Percentiles rank a stretch among this genome's conserved stretches.
Evolutionary conservation across 352 stramenopile genomes (phyloP).

Genomic region (Pythium angustatum): DNA sequence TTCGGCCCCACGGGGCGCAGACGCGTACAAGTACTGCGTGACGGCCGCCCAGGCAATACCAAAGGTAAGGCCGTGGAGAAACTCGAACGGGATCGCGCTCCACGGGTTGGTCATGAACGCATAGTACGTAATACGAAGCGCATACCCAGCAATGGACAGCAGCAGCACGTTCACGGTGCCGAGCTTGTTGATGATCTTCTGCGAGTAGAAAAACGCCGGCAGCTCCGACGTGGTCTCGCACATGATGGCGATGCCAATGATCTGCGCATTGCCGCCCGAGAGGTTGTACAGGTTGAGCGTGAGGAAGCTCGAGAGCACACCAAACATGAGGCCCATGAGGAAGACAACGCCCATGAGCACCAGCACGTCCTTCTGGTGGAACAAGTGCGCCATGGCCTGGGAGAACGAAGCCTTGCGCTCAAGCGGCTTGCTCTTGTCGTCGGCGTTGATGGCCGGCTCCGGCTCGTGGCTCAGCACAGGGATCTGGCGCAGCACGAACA

Average conservation of each 20-base stretch:
- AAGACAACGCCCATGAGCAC: slow-evolving; percentile 74
- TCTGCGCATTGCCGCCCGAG: slow-evolving; percentile 62
- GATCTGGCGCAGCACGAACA: slow-evolving; percentile 67
- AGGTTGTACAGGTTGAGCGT: slow-evolving; percentile 84
- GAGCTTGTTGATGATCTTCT: slow-evolving; percentile 65
- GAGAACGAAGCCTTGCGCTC: slow-evolving; percentile 43
- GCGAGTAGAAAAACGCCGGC: slow-evolving; percentile 80
- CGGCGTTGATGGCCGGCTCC: neutral
- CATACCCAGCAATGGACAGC: slow-evolving; percentile 69
- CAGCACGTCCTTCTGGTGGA: slow-evolving; percentile 55
- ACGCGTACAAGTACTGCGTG: slow-evolving; percentile 77
- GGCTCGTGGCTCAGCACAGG: slow-evolving; percentile 43
- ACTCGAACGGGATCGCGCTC: slow-evolving; percentile 78
- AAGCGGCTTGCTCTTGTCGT: slow-evolving; percentile 12
- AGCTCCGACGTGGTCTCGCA: slow-evolving; percentile 81
- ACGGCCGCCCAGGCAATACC: slow-evolving; percentile 70
- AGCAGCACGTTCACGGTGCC: slow-evolving; percentile 75
- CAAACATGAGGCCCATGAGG: slow-evolving; percentile 81
- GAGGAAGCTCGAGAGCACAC: slow-evolving; percentile 82
- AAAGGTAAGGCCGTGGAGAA: slow-evolving; percentile 77
- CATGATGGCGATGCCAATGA: slow-evolving; percentile 80
- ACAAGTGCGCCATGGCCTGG: slow-evolving; percentile 41
- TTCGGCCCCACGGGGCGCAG: slow-evolving; percentile 55
- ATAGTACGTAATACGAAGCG: slow-evolving; percentile 69
- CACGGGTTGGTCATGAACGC: slow-evolving; percentile 80